Evolutionary conservation across 306 rosid species (phyloP).

Genomic region (Neltuma alba): DNA sequence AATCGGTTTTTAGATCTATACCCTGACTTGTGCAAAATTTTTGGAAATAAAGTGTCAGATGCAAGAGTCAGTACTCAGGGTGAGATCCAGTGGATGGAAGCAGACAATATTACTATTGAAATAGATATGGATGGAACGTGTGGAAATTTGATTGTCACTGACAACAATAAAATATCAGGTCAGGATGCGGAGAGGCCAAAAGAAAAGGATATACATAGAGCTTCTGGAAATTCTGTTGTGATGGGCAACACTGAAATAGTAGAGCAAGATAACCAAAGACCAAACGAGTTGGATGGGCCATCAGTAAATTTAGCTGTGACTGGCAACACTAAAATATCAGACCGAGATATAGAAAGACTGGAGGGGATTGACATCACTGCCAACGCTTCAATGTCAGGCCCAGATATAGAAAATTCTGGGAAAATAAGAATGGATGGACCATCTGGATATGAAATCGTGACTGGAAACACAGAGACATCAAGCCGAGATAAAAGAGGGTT

Average conservation of each 20-base stretch:
- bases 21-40: conserved; percentile 58
- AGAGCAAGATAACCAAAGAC: conserved; percentile 39
- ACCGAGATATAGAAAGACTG: conserved; percentile 44
- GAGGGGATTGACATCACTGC: conserved; percentile 21
- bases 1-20: conserved; percentile 46
- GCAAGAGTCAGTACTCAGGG: conserved; percentile 35
- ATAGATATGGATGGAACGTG: conserved; percentile 41
- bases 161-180: conserved; percentile 35
- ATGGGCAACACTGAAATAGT: conserved; percentile 35
- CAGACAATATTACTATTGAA: conserved; percentile 29
- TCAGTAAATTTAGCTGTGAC: conserved; percentile 35
- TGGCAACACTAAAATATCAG: conserved; percentile 36
- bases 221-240: conserved; percentile 34
- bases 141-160: conserved; percentile 30
- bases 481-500: conserved; percentile 36
- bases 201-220: conserved; percentile 30
- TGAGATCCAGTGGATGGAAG: conserved; percentile 36
- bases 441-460: conserved; percentile 18
- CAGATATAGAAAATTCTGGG: conserved; percentile 32
- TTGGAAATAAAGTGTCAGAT: conserved; percentile 42
- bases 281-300: conserved; percentile 36
- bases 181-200: conserved; percentile 35
- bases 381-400: conserved; percentile 33
- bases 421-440: conserved; percentile 9
- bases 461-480: conserved; percentile 26